Conservation (phyloP, 164 flowering plant genomes). For the Sextonia rubra region DNA sequence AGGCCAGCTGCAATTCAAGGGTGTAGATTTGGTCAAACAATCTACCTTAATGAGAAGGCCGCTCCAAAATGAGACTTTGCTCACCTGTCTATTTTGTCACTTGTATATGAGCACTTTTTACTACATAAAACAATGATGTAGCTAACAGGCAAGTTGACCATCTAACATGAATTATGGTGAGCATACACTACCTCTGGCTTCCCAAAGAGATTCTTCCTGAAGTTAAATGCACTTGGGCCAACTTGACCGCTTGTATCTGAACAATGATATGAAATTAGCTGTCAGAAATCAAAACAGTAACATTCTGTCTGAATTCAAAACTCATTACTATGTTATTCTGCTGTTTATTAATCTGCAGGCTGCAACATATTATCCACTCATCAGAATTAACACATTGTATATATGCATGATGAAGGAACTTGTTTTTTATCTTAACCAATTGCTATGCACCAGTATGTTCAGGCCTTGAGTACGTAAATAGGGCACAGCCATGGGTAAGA, state of each 20-base stretch:
- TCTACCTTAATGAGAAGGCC: neutral
- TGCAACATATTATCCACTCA: neutral
- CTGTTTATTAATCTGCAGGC: neutral
- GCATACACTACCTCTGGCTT: slow-evolving; percentile 79
- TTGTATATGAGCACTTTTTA: too few relatives aligned
- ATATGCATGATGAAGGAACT: neutral
- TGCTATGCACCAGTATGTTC: neutral
- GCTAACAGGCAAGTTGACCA: neutral
- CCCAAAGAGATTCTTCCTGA: slow-evolving; percentile 70
- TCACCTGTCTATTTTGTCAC: neutral
- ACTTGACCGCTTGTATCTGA: slow-evolving; percentile 50
- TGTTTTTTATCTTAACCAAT: neutral
- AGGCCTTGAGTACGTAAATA: neutral
- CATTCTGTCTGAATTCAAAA: neutral
- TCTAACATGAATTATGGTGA: neutral
- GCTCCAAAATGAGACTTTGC: neutral
- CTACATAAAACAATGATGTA: neutral
- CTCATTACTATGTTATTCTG: neutral
- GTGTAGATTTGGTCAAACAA: neutral
- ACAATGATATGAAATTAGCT: slow-evolving; percentile 32
- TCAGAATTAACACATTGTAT: neutral
- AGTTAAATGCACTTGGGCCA: slow-evolving; percentile 62
- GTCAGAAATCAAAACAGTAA: slow-evolving; percentile 4
- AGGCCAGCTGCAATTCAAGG: neutral
- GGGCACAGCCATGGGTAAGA: neutral